These are phyloP conservation scores for Pyrenophora graminea DNA, from an alignment of 2,329 filamentous ascomycete genomes.

Conservation along the genomic window DNA sequence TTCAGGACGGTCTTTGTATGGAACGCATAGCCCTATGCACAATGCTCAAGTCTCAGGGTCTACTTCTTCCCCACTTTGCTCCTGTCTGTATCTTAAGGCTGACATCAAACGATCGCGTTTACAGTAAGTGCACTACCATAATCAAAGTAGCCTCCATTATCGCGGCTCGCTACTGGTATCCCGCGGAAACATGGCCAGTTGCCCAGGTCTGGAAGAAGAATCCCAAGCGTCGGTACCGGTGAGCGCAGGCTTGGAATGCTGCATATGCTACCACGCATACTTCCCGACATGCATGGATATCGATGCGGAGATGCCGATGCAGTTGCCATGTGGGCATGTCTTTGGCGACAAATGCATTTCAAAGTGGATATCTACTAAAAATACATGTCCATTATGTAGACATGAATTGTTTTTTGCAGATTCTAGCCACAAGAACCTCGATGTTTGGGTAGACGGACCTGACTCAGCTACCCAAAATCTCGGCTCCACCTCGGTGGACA, in stretches of 20 bases:
- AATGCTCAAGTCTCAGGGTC: background rate
- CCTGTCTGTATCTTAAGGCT: conserved; percentile 1
- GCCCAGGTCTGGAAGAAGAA: background rate
- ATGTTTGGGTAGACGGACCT: background rate
- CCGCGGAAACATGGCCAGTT: background rate
- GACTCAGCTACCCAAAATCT: conserved; percentile 3
- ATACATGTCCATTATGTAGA: conserved; percentile 24
- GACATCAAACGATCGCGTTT: conserved; percentile 8
- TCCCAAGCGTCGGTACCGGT: conserved; percentile 6
- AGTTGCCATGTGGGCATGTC: conserved; percentile 20
- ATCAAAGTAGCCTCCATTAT: background rate
- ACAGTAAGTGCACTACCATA: background rate
- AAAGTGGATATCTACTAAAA: conserved; percentile 12
- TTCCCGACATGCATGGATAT: background rate
- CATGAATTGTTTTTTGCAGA: background rate
- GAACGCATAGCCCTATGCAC: background rate
- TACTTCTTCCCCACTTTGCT: conserved; percentile 7
- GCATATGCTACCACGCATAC: conserved; percentile 20
- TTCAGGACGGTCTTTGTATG: background rate
- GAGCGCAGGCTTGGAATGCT: conserved; percentile 11
- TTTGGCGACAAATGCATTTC: conserved; percentile 20
- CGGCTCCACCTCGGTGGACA: background rate
- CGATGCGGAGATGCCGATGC: conserved; percentile 13
- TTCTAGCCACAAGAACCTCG: background rate
- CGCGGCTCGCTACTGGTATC: conserved; percentile 5